A percentile compares a stretch with the other conserved stretches of the same genome.
Evolutionary conservation across 2,329 filamentous ascomycete genomes (phyloP).

Genomic region (Pseudomassariella vexata): DNA sequence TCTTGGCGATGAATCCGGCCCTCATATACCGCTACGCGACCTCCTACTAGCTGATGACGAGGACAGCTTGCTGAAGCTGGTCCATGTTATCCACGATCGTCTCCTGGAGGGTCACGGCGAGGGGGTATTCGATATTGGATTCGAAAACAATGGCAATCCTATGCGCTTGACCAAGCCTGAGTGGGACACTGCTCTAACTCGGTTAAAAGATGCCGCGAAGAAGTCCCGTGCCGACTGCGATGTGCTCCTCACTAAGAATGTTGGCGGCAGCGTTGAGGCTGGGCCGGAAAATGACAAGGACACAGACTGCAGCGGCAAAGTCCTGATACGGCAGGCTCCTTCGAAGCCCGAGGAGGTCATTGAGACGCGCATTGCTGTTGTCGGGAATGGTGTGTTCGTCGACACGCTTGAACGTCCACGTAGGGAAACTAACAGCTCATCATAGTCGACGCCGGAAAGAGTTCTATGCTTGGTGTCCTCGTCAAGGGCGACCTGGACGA

Average conservation of each 20-base stretch:
- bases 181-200: conserved; percentile 66
- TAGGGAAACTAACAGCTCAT: conserved; percentile 7
- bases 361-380: conserved; percentile 92
- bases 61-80: conserved; percentile 56
- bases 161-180: conserved; percentile 71
- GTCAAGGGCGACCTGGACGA: conserved; percentile 96
- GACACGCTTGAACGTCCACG: neutral
- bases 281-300: conserved; percentile 42
- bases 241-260: conserved; percentile 83
- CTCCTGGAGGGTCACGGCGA: conserved; percentile 83
- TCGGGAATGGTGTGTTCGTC: conserved; percentile 68
- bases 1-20: conserved; percentile 64
- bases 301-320: conserved; percentile 74
- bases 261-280: conserved; percentile 72
- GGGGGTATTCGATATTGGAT: conserved; percentile 83
- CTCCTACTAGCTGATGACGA: conserved; percentile 63
- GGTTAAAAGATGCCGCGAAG: conserved; percentile 61
- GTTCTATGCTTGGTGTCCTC: conserved; percentile 88
- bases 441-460: conserved; percentile 91
- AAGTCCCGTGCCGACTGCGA: conserved; percentile 68
- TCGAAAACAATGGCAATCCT: conserved; percentile 82
- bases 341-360: conserved; percentile 78
- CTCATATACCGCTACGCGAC: conserved; percentile 65
- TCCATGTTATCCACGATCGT: conserved; percentile 59
- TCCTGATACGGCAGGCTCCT: conserved; percentile 74